Percentiles rank a stretch among this genome's conserved stretches.
phyloP scores from a whole-genome alignment of 2,329 filamentous ascomycete species.

The Trichoderma semiorbis region DNA sequence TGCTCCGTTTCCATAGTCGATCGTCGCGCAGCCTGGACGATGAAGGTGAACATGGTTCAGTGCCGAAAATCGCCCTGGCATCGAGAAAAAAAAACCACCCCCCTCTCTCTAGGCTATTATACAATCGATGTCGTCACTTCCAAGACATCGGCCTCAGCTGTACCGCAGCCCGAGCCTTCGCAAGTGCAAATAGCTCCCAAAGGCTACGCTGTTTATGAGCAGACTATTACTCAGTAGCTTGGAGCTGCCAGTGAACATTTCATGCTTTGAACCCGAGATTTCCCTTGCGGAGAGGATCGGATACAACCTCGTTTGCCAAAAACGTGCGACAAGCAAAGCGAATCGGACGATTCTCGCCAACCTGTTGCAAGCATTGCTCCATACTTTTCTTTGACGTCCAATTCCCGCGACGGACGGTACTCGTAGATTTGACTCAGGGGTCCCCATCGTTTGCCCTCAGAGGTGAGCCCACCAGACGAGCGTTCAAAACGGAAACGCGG shows the following conservation, averaged over 20 bases:
- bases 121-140: constrained; percentile 7
- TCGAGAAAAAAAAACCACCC: background rate
- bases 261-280: background rate
- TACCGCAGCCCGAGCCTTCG: background rate
- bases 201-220: background rate
- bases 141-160: constrained; percentile 7
- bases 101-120: background rate
- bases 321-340: background rate
- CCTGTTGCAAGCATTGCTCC: background rate
- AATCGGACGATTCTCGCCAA: background rate
- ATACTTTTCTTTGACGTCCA: background rate
- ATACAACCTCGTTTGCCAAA: background rate
- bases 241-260: background rate
- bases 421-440: constrained; percentile 5
- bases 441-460: background rate
- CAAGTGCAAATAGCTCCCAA: background rate
- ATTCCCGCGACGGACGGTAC: background rate
- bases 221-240: background rate
- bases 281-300: background rate
- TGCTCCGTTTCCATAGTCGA: background rate
- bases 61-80: background rate
- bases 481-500: constrained; percentile 13
- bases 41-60: background rate
- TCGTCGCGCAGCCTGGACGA: background rate
- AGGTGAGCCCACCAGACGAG: constrained; percentile 8